phyloP scores from a whole-genome alignment of 129 eudicot species.

The Arctium lappa region DNA sequence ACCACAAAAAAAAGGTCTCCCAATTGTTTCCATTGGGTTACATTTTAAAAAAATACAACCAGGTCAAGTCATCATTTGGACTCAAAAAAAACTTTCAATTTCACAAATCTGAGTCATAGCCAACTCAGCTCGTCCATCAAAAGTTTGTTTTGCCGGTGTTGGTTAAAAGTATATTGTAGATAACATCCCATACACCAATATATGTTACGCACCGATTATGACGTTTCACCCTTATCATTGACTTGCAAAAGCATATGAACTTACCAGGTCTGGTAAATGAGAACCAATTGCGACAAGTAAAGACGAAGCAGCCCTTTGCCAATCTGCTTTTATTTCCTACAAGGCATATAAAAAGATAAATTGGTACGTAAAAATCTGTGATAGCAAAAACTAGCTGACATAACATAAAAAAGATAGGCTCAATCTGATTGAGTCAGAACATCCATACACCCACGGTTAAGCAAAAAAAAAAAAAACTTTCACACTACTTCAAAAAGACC shows the following conservation, averaged over 20 bases:
- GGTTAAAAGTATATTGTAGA: background rate
- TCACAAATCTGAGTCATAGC: background rate
- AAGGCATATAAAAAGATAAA: slow-evolving; percentile 13
- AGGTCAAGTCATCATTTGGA: background rate
- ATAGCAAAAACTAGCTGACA: slow-evolving; percentile 2
- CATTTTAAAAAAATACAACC: slow-evolving; percentile 8
- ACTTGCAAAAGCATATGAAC: slow-evolving; percentile 22
- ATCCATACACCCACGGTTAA: background rate
- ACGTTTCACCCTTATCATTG: background rate
- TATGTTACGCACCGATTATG: background rate
- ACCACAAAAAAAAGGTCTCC: background rate
- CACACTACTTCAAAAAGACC: background rate
- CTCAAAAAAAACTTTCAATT: background rate
- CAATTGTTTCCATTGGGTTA: background rate
- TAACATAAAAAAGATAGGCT: background rate
- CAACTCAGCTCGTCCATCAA: slow-evolving; percentile 1
- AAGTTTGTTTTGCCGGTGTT: background rate
- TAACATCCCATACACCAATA: background rate
- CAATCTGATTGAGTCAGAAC: background rate
- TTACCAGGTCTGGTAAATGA: slow-evolving; percentile 93
- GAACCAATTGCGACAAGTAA: slow-evolving; percentile 91
- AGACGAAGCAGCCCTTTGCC: slow-evolving; percentile 98
- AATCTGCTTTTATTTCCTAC: slow-evolving; percentile 87
- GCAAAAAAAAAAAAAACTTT: background rate
- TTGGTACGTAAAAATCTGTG: background rate